These are phyloP conservation scores for Melampsora larici-populina DNA, from an alignment of 1,284 basidiomycete species.

Conservation along the genomic window DNA sequence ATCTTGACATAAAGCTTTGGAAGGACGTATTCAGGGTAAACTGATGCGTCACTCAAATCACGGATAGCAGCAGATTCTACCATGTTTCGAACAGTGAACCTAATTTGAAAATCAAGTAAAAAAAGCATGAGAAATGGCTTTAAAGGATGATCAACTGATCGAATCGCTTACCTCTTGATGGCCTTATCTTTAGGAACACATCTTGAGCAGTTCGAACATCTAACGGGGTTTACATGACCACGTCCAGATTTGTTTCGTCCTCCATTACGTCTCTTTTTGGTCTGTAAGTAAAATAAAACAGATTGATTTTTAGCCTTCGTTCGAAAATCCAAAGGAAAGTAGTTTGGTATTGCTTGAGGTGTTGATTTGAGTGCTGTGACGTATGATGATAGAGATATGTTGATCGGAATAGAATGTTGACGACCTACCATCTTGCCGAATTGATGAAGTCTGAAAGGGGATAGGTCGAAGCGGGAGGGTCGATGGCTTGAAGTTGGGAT, in stretches of 20 bases:
- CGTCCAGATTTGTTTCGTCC: conserved; percentile 67
- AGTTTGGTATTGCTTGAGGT: not conserved
- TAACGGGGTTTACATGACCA: conserved; percentile 87
- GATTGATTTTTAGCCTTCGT: not conserved
- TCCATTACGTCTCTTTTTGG: conserved; percentile 98
- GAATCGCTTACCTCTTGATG: conserved; percentile 67
- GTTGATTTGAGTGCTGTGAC: not conserved
- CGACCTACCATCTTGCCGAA: conserved; percentile 5
- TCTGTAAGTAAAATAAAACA: conserved; percentile 56
- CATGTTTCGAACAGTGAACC: conserved; percentile 99
- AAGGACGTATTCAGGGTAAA: conserved; percentile 92
- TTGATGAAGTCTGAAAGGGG: not conserved
- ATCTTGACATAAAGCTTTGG: conserved; percentile 99
- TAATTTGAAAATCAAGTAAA: not conserved
- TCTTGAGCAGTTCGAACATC: conserved; percentile 98
- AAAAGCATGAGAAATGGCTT: too few relatives aligned
- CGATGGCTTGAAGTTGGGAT: not conserved
- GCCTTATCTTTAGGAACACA: conserved; percentile 82
- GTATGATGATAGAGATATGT: not conserved
- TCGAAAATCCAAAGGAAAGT: not conserved
- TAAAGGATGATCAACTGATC: not conserved
- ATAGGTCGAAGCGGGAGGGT: not conserved
- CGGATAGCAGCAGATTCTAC: conserved; percentile 96
- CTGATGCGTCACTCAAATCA: conserved; percentile 93
- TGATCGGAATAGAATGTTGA: not conserved